phyloP scores from a whole-genome alignment of 2,329 filamentous ascomycete genomes.

The Amauroascus niger region DNA sequence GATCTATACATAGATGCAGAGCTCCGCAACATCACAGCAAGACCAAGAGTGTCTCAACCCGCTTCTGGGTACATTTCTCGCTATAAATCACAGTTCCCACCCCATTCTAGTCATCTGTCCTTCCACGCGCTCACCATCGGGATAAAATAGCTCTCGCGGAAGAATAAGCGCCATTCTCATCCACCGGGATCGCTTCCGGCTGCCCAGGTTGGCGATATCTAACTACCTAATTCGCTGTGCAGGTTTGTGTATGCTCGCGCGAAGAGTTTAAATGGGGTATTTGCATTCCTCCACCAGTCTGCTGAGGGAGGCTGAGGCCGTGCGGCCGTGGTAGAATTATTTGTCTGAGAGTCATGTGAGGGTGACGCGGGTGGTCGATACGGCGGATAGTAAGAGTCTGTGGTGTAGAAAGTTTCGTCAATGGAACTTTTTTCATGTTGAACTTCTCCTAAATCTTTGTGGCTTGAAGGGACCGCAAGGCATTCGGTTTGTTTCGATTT shows the following conservation, averaged over 20 bases:
- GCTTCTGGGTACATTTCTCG: too few species aligned
- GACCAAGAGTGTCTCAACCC: too few species aligned
- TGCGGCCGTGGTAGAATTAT: background rate
- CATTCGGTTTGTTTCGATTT: constrained; percentile 1
- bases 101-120: constrained; percentile 11
- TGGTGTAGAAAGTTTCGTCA: constrained; percentile 5
- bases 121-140: background rate
- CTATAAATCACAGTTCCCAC: constrained; percentile 6
- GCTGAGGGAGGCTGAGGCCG: background rate
- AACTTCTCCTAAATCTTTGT: background rate
- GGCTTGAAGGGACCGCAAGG: background rate
- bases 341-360: background rate
- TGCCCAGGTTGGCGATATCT: constrained; percentile 19
- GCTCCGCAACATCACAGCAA: too few species aligned
- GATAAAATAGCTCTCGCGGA: constrained; percentile 10
- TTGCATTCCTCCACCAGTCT: constrained; percentile 27
- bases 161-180: constrained; percentile 29
- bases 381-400: background rate
- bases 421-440: background rate
- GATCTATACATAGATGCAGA: too few species aligned
- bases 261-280: constrained; percentile 35
- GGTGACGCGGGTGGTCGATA: background rate
- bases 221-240: constrained; percentile 22
- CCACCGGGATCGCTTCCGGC: constrained; percentile 22
- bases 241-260: constrained; percentile 28